Evolutionary conservation across 2,329 filamentous ascomycete species (phyloP).

Genomic region (Aspergillus sp.): DNA sequence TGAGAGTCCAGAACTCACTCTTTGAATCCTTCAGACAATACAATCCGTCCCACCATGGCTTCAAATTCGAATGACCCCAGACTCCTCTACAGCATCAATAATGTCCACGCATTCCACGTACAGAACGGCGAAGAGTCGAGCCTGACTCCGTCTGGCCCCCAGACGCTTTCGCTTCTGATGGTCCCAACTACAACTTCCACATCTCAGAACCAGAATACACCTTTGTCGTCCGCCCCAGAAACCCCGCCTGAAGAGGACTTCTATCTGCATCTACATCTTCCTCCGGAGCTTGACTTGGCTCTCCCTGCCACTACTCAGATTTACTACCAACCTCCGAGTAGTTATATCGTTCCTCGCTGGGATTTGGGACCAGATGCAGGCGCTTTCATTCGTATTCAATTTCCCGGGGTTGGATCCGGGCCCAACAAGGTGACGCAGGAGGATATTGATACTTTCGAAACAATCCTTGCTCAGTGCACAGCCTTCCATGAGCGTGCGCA

Average conservation of each 20-base stretch:
- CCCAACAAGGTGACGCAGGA: constrained; percentile 71
- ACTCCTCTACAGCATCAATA: constrained; percentile 59
- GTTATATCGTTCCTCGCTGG: constrained; percentile 94
- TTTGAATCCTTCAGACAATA: background rate
- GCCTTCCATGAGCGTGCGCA: constrained; percentile 85
- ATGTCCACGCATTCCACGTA: constrained; percentile 89
- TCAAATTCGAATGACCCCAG: constrained; percentile 35
- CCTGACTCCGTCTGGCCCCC: constrained; percentile 80
- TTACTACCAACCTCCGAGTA: constrained; percentile 89
- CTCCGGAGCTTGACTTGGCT: constrained; percentile 89
- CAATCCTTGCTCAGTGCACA: constrained; percentile 95
- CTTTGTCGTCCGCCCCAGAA: constrained; percentile 37
- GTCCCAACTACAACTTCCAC: constrained; percentile 82
- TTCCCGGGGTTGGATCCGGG: constrained; percentile 71
- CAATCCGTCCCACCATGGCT: constrained; percentile 21
- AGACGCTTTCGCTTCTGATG: constrained; percentile 93
- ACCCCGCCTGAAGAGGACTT: constrained; percentile 79
- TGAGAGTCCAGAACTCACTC: background rate
- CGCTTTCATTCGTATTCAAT: constrained; percentile 91
- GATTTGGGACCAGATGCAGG: constrained; percentile 85
- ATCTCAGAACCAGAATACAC: constrained; percentile 47
- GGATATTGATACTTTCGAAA: constrained; percentile 94
- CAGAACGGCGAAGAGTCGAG: constrained; percentile 80
- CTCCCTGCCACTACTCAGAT: constrained; percentile 95
- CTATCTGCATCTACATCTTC: constrained; percentile 92